Evolutionary conservation across 2,329 filamentous ascomycete genomes (phyloP).

Genomic region (Daldinia sp.): DNA sequence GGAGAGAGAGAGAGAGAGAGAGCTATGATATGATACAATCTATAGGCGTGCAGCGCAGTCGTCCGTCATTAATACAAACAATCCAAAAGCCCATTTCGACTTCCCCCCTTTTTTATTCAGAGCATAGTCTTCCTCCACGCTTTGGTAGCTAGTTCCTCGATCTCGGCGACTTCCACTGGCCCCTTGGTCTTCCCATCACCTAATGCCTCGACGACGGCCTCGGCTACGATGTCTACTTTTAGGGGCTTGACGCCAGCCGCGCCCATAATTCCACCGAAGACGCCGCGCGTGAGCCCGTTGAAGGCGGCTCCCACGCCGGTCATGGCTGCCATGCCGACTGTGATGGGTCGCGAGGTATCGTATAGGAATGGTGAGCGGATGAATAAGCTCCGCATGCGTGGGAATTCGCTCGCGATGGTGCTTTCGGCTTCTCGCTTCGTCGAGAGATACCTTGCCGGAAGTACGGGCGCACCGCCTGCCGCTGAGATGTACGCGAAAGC

Average conservation of each 20-base stretch:
- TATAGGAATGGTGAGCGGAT: constrained; percentile 89
- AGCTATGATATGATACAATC: constrained; percentile 43
- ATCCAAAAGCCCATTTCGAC: background rate
- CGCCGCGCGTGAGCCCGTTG: constrained; percentile 79
- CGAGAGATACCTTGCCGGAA: constrained; percentile 85
- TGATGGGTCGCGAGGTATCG: constrained; percentile 81
- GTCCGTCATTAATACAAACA: constrained; percentile 38
- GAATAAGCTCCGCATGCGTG: constrained; percentile 80
- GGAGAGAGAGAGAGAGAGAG: too few relatives aligned
- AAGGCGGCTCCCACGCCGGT: constrained; percentile 78
- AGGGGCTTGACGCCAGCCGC: constrained; percentile 85
- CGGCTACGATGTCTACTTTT: constrained; percentile 85
- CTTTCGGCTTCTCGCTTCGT: constrained; percentile 93
- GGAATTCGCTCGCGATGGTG: constrained; percentile 75
- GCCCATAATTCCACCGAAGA: constrained; percentile 80
- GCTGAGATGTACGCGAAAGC: constrained; percentile 91
- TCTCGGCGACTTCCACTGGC: constrained; percentile 77
- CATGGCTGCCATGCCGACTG: constrained; percentile 82
- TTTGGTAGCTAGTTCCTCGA: constrained; percentile 81
- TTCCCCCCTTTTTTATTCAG: too few relatives aligned
- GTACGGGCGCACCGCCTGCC: constrained; percentile 81
- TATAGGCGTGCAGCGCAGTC: constrained; percentile 35
- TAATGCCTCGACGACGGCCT: constrained; percentile 89
- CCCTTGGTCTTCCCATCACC: constrained; percentile 77
- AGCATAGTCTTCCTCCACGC: constrained; percentile 93